A percentile compares a stretch with the other conserved stretches of the same genome.
Evolutionary conservation across 164 flowering plant species (phyloP).

Genomic region (Aristolochia contorta): DNA sequence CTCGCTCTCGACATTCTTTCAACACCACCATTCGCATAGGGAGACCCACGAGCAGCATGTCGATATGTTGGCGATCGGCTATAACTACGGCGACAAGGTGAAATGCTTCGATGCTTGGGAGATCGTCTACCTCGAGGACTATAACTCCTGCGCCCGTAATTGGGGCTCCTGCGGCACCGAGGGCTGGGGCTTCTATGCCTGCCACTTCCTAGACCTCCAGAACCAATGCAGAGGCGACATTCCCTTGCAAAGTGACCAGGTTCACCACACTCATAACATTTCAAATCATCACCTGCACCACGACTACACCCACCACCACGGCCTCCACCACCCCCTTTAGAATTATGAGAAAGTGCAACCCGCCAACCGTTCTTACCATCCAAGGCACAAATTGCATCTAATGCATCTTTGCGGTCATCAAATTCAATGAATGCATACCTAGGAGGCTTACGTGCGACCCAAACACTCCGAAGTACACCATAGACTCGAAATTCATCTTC

Average conservation of each 20-base stretch:
- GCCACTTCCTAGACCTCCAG: constrained; percentile 32
- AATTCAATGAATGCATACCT: constrained; percentile 92
- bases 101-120: constrained; percentile 49
- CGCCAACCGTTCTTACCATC: constrained; percentile 98
- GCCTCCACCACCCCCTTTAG: constrained; percentile 62
- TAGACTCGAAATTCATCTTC: constrained; percentile 66
- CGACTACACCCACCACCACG: constrained; percentile 67
- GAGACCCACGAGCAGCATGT: constrained; percentile 65
- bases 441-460: constrained; percentile 96
- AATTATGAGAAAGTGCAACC: constrained; percentile 87
- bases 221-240: constrained; percentile 63
- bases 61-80: constrained; percentile 65
- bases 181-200: constrained; percentile 74
- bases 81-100: constrained; percentile 69
- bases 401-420: constrained; percentile 83
- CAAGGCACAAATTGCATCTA: constrained; percentile 78
- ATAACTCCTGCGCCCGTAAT: constrained; percentile 86
- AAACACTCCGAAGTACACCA: constrained; percentile 68
- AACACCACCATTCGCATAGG: constrained; percentile 82
- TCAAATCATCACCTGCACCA: constrained; percentile 73
- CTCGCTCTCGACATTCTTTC: too few species aligned
- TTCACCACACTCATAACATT: constrained; percentile 96
- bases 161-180: constrained; percentile 82
- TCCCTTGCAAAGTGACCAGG: constrained; percentile 97
- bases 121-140: constrained; percentile 72